Percentiles rank a stretch among this genome's conserved stretches.
Evolutionary conservation across 2,329 filamentous ascomycete genomes (phyloP).

Genomic region (Hymenoscyphus albidus): DNA sequence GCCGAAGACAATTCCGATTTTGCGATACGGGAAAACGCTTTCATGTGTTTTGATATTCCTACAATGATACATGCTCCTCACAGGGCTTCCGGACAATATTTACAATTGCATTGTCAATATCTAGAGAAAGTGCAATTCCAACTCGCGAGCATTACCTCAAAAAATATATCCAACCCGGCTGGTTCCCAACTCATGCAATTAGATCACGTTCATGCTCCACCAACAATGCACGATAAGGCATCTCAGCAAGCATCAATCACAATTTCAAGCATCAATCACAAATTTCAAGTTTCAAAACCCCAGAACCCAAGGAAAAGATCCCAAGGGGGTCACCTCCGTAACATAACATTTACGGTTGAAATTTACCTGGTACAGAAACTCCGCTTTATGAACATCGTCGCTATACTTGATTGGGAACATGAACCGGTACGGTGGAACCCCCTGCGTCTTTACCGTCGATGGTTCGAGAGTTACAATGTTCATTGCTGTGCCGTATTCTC

Average conservation of each 20-base stretch:
- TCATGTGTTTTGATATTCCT: background rate
- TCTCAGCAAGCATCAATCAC: background rate
- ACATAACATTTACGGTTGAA: background rate
- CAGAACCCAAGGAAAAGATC: background rate
- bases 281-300: background rate
- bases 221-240: conserved; percentile 1
- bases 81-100: background rate
- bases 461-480: background rate
- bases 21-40: background rate
- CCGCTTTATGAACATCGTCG: background rate
- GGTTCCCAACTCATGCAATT: background rate
- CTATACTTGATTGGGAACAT: background rate
- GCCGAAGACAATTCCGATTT: background rate
- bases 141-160: background rate
- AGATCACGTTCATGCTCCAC: background rate
- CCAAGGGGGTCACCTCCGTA: background rate
- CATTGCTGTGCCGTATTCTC: background rate
- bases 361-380: background rate
- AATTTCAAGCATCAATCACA: background rate
- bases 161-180: background rate
- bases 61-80: background rate
- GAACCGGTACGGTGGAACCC: background rate
- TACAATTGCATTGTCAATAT: background rate
- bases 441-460: background rate
- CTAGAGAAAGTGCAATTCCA: background rate